These are phyloP conservation scores for Boletus tylopilopsis DNA, from an alignment of 768 basidiomycete species.

Conservation along the genomic window DNA sequence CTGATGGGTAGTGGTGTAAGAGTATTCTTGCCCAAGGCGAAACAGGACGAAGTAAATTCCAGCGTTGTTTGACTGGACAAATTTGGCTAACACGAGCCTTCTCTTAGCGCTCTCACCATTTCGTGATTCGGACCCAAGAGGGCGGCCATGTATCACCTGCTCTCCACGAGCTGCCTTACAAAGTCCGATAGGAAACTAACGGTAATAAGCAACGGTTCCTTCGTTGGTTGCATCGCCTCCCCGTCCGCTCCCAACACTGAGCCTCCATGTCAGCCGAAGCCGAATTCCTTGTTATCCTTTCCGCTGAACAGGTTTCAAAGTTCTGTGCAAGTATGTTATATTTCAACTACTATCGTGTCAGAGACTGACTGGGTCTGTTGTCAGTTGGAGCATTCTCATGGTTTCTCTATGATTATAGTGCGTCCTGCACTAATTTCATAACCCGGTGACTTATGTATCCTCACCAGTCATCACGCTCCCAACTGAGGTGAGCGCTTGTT, in stretches of 20 bases:
- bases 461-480: not conserved
- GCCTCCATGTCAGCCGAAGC: not conserved
- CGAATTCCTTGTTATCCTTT: not conserved
- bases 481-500: not conserved
- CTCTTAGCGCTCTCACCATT: no score
- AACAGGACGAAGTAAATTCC: not conserved
- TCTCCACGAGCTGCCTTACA: not conserved
- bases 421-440: not conserved
- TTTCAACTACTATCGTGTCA: not conserved
- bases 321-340: not conserved
- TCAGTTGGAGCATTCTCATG: not conserved
- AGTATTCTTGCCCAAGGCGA: not conserved
- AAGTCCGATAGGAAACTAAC: not conserved
- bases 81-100: not conserved
- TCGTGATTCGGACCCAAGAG: not conserved
- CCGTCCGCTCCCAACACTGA: not conserved
- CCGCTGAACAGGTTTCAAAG: not conserved
- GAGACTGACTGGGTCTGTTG: not conserved
- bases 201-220: not conserved
- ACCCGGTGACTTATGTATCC: not conserved
- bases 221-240: not conserved
- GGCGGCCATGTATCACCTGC: not conserved
- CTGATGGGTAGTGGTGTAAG: no score
- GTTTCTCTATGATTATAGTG: not conserved
- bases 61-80: not conserved